Evolutionary conservation across 371 early-diverging fungal genomes (phyloP).

Genomic region (Racocetra persica): DNA sequence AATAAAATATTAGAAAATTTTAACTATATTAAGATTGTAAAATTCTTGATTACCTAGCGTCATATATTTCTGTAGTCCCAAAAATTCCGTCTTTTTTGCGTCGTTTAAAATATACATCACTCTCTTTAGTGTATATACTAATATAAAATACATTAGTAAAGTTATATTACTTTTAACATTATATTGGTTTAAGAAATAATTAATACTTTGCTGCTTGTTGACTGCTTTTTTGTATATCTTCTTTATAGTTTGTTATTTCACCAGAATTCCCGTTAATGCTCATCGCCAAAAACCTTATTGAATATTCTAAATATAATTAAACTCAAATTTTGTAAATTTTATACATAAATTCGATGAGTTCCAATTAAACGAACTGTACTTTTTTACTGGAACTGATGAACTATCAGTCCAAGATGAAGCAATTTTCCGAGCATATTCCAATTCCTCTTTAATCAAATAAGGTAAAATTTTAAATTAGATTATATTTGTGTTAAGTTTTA

Average conservation of each 20-base stretch:
- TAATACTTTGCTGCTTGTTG: slow-evolving; percentile 20
- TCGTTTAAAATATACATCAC: slow-evolving; percentile 21
- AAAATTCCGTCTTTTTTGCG: background rate
- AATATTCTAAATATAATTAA: background rate
- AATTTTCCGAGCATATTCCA: slow-evolving; percentile 9
- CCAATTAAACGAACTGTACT: background rate
- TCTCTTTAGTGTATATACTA: slow-evolving; percentile 1
- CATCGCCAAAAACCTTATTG: background rate
- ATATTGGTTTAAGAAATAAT: no score
- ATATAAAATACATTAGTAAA: no score
- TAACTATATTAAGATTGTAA: background rate
- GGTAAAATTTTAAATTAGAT: background rate
- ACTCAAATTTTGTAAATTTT: background rate
- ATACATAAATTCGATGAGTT: background rate
- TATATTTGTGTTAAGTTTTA: background rate
- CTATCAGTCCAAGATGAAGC: background rate
- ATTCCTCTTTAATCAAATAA: background rate
- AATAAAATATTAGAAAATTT: background rate
- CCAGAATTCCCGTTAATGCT: slow-evolving; percentile 7
- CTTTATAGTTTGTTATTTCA: background rate
- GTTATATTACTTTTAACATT: no score
- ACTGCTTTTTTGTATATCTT: slow-evolving; percentile 1
- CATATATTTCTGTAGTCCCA: background rate
- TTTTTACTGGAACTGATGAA: background rate
- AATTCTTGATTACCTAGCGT: background rate